Evolutionary conservation across 805 yeast species (phyloP).

Genomic region (Jamesozyma jinghongensis): DNA sequence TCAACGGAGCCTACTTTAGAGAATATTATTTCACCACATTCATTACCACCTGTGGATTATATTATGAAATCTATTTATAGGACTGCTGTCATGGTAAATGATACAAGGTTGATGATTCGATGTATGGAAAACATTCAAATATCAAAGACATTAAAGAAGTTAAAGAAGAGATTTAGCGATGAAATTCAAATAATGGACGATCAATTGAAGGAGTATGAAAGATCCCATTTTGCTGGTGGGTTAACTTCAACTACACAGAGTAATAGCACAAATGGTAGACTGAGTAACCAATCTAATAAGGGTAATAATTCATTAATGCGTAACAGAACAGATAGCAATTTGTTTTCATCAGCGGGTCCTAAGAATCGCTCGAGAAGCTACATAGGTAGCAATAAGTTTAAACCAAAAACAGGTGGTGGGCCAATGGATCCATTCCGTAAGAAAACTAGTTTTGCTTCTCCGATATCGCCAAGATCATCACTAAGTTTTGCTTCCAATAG

Average conservation of each 20-base stretch:
- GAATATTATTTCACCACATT: constrained; percentile 44
- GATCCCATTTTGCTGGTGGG: background rate
- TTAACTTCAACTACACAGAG: background rate
- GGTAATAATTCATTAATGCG: too few species aligned
- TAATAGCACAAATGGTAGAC: background rate
- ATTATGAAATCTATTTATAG: constrained; percentile 55
- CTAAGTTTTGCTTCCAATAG: constrained; percentile 1
- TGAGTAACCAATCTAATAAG: background rate
- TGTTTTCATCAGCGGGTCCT: too few species aligned
- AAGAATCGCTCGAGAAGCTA: too few species aligned
- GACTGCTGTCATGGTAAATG: constrained; percentile 51
- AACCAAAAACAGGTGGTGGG: too few species aligned
- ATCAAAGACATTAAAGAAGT: constrained; percentile 17
- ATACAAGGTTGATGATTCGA: constrained; percentile 46
- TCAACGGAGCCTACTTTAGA: constrained; percentile 37
- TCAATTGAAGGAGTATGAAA: constrained; percentile 2
- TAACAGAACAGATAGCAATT: too few species aligned
- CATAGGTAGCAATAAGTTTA: too few species aligned
- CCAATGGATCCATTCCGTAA: too few species aligned
- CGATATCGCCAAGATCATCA: background rate
- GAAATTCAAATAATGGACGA: constrained; percentile 7
- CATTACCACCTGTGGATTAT: constrained; percentile 47
- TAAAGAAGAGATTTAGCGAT: constrained; percentile 12
- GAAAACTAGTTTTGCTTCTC: too few species aligned
- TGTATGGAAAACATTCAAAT: constrained; percentile 28